phyloP scores from a whole-genome alignment of 352 stramenopile species.

The Globisporangium radiosum region DNA sequence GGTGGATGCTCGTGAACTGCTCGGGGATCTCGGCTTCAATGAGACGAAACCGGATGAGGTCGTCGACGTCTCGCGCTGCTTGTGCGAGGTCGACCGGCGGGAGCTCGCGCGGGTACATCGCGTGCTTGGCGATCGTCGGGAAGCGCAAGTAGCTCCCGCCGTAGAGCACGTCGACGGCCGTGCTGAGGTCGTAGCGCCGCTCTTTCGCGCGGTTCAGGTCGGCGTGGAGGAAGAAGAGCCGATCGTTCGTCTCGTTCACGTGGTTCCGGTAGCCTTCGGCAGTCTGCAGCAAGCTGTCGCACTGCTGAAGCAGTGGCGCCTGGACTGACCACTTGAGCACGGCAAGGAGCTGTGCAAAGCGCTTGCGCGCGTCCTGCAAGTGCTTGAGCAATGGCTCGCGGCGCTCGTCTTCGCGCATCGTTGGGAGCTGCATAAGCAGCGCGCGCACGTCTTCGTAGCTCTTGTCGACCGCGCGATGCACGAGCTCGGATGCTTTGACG shows the following conservation, averaged over 20 bases:
- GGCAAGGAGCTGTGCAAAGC: conserved; percentile 70
- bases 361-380: conserved; percentile 50
- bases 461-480: conserved; percentile 73
- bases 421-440: conserved; percentile 61
- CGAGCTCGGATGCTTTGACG: conserved; percentile 70
- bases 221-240: conserved; percentile 81
- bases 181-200: conserved; percentile 73
- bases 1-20: conserved; percentile 71
- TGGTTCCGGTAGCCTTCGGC: conserved; percentile 65
- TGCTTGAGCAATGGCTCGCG: conserved; percentile 63
- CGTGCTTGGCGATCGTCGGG: conserved; percentile 65
- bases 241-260: conserved; percentile 77
- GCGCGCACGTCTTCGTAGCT: conserved; percentile 80
- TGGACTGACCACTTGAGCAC: conserved; percentile 86
- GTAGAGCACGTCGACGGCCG: conserved; percentile 75
- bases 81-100: conserved; percentile 51
- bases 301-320: conserved; percentile 68
- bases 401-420: conserved; percentile 66
- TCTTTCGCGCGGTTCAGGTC: conserved; percentile 79
- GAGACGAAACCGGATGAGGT: conserved; percentile 77
- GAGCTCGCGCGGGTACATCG: conserved; percentile 62
- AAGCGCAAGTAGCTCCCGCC: conserved; percentile 70
- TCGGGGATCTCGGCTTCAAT: conserved; percentile 76
- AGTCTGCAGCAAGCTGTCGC: conserved; percentile 50
- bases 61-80: conserved; percentile 56